Evolutionary conservation across 176 grass and related monocot genomes (phyloP), one percentile per base, ranked within the genome.

Genomic region (Ampelocalamus luodianensis): DNA sequence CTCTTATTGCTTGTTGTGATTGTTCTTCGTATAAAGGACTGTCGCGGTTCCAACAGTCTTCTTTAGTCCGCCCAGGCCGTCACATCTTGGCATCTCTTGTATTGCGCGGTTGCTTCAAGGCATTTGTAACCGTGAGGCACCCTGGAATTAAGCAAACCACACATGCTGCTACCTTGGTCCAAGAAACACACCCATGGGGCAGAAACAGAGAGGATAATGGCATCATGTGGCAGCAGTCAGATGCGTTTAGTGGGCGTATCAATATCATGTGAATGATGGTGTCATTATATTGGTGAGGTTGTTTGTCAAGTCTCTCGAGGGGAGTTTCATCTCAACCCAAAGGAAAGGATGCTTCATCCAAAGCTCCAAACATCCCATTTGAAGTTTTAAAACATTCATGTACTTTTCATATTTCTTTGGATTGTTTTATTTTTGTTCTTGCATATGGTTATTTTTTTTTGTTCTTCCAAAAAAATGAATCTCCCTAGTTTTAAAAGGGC

Each of bases 141-240:
- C 17, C 10, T 39, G 64, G 29, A 81, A 39, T 55, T 27, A 69
- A 18, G 61, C 78, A 67, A 23, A 23, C 17, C 78, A 83, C 68
- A 68, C 37, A 46, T 60, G 73, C 16, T 59, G 53, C 45, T 39
- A 66, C 34, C 37, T 6, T 6, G 17, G 83, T 71, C 38, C 74
- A 78, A 71, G 74, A 24, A 78, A 37, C 63, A 58, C 27, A 11
- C 26, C 44, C 44, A 49, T 22, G 22, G 45, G 42, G 4, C 13
- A 51, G 44, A 32, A 36, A n/a, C 27, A 38, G 18, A 49, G 61
- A 36, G 43, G 71, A 67, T 27, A 27, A 18, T 72, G 55, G 17
- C 39, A 34, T 72, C 68, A 23, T 36, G 68, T 62, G 81, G 40
- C 54, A 46, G 10, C 40, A 37, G 37, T 10, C 45, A 53, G 63